Percentiles rank a stretch among this genome's conserved stretches.
phyloP scores from a whole-genome alignment of 768 basidiomycete species.

The Mycena latifolia region DNA sequence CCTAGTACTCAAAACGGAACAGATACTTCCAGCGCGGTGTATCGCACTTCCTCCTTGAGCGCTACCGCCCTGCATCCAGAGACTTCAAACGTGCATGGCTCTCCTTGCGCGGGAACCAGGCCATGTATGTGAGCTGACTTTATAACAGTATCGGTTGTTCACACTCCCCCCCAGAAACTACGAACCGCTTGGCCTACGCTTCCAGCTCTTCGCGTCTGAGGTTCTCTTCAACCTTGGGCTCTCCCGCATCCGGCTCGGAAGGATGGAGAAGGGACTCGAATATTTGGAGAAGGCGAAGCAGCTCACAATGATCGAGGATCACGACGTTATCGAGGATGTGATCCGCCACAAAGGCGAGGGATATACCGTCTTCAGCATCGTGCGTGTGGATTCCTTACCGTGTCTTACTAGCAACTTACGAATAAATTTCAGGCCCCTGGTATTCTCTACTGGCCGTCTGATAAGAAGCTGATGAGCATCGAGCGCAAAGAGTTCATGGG shows the following conservation, averaged over 20 bases:
- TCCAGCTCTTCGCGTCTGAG: slow-evolving; percentile 28
- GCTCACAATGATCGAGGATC: slow-evolving; percentile 16
- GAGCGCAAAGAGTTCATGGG: slow-evolving; percentile 17
- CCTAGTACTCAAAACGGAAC: too few species aligned
- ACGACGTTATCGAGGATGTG: slow-evolving; percentile 25
- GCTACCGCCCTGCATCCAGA: slow-evolving; percentile 12
- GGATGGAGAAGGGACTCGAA: slow-evolving; percentile 21
- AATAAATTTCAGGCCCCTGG: slow-evolving; percentile 25
- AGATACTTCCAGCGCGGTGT: slow-evolving; percentile 30
- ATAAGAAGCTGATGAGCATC: slow-evolving; percentile 3
- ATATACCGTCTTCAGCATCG: slow-evolving; percentile 29
- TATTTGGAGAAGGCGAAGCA: slow-evolving; percentile 18
- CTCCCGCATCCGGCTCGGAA: slow-evolving; percentile 13
- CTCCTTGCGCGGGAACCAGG: slow-evolving; percentile 23
- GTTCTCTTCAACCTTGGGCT: slow-evolving; percentile 27
- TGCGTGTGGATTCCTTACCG: too few species aligned
- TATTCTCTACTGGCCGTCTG: slow-evolving; percentile 22
- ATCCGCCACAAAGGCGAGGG: slow-evolving; percentile 18
- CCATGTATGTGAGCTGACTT: slow-evolving; percentile 12
- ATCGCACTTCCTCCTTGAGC: slow-evolving; percentile 25
- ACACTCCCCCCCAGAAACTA: slow-evolving; percentile 22
- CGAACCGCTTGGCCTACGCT: slow-evolving; percentile 20
- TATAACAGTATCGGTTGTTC: too few species aligned
- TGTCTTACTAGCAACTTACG: too few species aligned
- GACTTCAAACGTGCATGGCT: slow-evolving; percentile 27